Conservation (phyloP, 2,329 filamentous ascomycete genomes). For the Myriosclerotinia scirpicola region DNA sequence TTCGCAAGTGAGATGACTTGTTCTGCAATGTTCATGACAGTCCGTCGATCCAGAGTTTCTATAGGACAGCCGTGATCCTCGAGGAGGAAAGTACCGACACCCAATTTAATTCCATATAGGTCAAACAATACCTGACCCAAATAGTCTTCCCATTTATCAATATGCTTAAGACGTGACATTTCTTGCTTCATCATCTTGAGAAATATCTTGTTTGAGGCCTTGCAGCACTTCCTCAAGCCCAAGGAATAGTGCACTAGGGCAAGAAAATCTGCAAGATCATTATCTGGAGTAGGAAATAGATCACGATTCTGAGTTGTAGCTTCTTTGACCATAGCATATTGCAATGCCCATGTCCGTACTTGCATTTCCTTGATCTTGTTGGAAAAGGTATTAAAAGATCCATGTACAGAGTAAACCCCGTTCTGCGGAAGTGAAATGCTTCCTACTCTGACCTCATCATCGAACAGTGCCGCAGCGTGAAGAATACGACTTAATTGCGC, state of each 20-base stretch:
- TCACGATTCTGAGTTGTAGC: constrained; percentile 66
- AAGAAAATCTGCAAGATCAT: constrained; percentile 76
- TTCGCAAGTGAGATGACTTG: constrained; percentile 79
- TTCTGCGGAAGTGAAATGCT: constrained; percentile 60
- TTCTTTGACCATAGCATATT: constrained; percentile 78
- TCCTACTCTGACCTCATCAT: constrained; percentile 82
- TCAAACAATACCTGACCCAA: constrained; percentile 83
- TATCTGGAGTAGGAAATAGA: constrained; percentile 63
- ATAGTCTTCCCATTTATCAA: constrained; percentile 83
- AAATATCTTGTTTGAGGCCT: constrained; percentile 80
- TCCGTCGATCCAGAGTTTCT: constrained; percentile 76
- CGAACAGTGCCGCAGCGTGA: constrained; percentile 76
- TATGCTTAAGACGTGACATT: constrained; percentile 70
- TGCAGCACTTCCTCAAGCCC: constrained; percentile 82
- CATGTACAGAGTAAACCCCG: constrained; percentile 47
- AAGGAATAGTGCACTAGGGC: constrained; percentile 80
- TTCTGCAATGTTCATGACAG: constrained; percentile 78
- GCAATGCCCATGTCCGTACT: constrained; percentile 81
- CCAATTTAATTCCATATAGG: constrained; percentile 76
- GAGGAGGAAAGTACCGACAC: constrained; percentile 63
- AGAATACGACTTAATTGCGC: constrained; percentile 71
- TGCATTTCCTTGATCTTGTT: constrained; percentile 83
- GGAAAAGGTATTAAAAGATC: constrained; percentile 55
- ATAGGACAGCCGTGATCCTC: constrained; percentile 77
- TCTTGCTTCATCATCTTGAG: constrained; percentile 87